These are phyloP conservation scores for Agaricales sp. DNA, from an alignment of 1,284 basidiomycete genomes.

Conservation along the genomic window DNA sequence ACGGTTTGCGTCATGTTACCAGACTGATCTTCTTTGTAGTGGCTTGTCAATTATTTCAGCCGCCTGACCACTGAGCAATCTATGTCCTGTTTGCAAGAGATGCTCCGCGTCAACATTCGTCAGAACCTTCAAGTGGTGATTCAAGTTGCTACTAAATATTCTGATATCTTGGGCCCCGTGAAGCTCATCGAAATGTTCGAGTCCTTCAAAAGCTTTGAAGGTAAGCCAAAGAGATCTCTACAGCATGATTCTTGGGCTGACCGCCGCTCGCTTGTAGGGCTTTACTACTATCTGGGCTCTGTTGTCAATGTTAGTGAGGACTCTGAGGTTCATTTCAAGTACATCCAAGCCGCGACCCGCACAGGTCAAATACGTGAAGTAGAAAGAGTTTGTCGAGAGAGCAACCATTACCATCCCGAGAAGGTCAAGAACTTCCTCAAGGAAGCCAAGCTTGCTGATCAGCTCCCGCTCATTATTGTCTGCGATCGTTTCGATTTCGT, in stretches of 20 bases:
- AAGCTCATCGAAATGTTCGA: constrained; percentile 99
- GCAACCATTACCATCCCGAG: constrained; percentile 96
- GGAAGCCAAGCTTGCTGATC: constrained; percentile 94
- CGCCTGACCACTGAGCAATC: constrained; percentile 98
- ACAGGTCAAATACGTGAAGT: constrained; percentile 99
- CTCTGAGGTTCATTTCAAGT: constrained; percentile 99
- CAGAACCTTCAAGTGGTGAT: constrained; percentile 97
- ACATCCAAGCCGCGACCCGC: constrained; percentile 97
- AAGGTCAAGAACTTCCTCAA: constrained; percentile 99
- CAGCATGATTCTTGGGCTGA: neutral
- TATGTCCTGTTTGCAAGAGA: constrained; percentile 93
- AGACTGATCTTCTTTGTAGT: constrained; percentile 33
- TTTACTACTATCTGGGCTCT: constrained; percentile 97
- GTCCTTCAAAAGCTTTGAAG: constrained; percentile 96
- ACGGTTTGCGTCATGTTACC: constrained; percentile 3
- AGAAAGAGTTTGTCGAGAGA: constrained; percentile 96
- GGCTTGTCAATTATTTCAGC: constrained; percentile 98
- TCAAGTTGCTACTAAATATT: constrained; percentile 99
- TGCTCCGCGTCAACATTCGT: constrained; percentile 95
- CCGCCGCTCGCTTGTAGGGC: constrained; percentile 36
- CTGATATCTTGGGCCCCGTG: constrained; percentile 93
- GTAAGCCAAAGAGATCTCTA: no score
- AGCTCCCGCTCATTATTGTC: constrained; percentile 98
- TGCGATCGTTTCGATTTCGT: constrained; percentile 99
- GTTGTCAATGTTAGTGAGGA: constrained; percentile 97